phyloP scores from a whole-genome alignment of 2,329 filamentous ascomycete genomes.

The Penicillium sp. region DNA sequence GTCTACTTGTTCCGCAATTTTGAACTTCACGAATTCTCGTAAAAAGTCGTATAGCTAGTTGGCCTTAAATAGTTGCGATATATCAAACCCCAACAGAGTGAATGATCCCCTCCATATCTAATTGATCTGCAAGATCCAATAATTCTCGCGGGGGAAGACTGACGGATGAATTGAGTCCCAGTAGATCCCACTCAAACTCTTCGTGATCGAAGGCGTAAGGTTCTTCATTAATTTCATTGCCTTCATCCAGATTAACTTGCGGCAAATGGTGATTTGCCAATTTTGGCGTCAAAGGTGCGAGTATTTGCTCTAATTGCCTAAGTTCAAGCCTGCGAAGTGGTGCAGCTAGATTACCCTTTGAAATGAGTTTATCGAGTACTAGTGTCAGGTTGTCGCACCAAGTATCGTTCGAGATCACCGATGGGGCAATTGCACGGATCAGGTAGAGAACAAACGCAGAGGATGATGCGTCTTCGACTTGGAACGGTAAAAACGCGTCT shows the following conservation, averaged over 20 bases:
- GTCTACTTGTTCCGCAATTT: background rate
- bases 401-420: constrained; percentile 35
- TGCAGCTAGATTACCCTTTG: constrained; percentile 42
- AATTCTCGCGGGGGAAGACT: constrained; percentile 27
- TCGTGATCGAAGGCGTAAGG: constrained; percentile 21
- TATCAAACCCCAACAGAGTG: constrained; percentile 17
- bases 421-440: constrained; percentile 34
- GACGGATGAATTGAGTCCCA: constrained; percentile 25
- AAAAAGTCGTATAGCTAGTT: background rate
- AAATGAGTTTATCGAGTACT: constrained; percentile 41
- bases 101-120: constrained; percentile 28
- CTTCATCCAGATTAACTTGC: background rate
- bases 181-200: constrained; percentile 28
- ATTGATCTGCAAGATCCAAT: constrained; percentile 27
- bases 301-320: constrained; percentile 40
- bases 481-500: constrained; percentile 44
- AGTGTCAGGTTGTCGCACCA: constrained; percentile 41
- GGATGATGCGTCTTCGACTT: constrained; percentile 46
- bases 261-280: constrained; percentile 10
- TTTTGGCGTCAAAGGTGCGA: constrained; percentile 37
- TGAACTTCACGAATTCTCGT: background rate
- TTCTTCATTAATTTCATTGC: constrained; percentile 9
- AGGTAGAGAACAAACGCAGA: constrained; percentile 45
- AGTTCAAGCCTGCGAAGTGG: constrained; percentile 42
- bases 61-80: background rate